These are phyloP conservation scores for Stylonectria norvegica DNA, from an alignment of 2,329 filamentous ascomycete species.

Conservation along the genomic window DNA sequence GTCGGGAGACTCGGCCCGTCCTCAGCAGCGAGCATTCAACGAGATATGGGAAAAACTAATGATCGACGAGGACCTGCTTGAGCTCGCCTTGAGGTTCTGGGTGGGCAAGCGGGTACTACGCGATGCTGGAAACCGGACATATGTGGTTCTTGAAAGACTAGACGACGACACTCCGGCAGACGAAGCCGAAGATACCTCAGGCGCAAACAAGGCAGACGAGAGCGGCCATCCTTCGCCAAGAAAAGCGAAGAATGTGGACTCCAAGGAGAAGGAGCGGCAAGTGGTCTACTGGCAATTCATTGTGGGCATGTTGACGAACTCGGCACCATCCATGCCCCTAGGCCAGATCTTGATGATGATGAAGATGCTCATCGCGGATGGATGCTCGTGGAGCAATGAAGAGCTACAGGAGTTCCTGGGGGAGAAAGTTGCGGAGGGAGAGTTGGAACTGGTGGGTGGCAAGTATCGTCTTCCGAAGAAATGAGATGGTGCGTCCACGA, in stretches of 20 bases:
- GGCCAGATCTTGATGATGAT: constrained; percentile 89
- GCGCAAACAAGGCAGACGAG: constrained; percentile 21
- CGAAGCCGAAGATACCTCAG: constrained; percentile 31
- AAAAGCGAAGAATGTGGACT: constrained; percentile 55
- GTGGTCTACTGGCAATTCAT: constrained; percentile 88
- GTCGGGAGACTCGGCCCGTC: constrained; percentile 32
- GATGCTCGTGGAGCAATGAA: constrained; percentile 85
- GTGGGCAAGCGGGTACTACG: constrained; percentile 63
- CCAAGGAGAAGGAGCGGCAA: constrained; percentile 59
- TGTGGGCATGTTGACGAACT: constrained; percentile 90
- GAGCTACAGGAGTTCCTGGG: constrained; percentile 78
- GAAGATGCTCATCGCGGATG: constrained; percentile 83
- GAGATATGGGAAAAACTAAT: constrained; percentile 57
- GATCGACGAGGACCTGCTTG: constrained; percentile 72
- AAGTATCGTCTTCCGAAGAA: constrained; percentile 67
- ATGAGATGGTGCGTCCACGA: constrained; percentile 27
- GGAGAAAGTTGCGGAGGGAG: constrained; percentile 70
- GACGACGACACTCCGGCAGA: constrained; percentile 35
- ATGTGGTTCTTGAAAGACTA: constrained; percentile 65
- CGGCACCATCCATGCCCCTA: constrained; percentile 74
- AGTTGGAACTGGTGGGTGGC: constrained; percentile 66
- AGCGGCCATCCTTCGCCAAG: constrained; percentile 41
- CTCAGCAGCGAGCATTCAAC: constrained; percentile 45
- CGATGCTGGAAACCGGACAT: constrained; percentile 52
- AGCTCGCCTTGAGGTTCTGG: constrained; percentile 69